A percentile compares a stretch with the other conserved stretches of the same genome.
Conservation (phyloP, 2,329 filamentous ascomycete genomes). For the Colletotrichum sp. region DNA sequence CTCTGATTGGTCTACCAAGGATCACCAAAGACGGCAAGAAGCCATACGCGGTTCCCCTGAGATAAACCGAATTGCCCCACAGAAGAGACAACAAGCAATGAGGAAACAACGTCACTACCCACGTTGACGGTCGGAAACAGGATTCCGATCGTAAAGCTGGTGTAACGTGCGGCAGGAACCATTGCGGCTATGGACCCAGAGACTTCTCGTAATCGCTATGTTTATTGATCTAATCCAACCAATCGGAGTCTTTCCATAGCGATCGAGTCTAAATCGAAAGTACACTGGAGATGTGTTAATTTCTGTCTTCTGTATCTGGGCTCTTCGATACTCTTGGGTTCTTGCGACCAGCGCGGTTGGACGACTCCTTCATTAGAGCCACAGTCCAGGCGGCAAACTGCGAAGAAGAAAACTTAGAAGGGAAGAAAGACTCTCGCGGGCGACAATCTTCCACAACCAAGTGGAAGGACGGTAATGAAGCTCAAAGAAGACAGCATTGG, state of each 20-base stretch:
- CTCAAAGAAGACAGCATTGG: background rate
- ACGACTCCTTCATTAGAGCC: background rate
- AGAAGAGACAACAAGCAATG: background rate
- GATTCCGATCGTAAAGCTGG: background rate
- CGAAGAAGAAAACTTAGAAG: too few relatives aligned
- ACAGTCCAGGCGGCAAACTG: too few relatives aligned
- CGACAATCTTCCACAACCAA: too few relatives aligned
- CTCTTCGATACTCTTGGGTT: background rate
- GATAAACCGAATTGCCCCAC: background rate
- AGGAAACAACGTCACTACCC: background rate
- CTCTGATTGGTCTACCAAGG: background rate
- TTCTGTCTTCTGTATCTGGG: too few relatives aligned
- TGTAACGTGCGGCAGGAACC: background rate
- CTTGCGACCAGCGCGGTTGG: background rate
- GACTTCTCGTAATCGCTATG: background rate
- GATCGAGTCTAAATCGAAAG: background rate
- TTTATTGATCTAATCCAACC: background rate
- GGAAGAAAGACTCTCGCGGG: too few relatives aligned
- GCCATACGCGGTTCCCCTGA: background rate
- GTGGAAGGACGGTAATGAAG: too few relatives aligned
- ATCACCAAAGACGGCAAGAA: background rate
- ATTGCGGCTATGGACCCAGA: background rate
- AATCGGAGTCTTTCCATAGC: background rate
- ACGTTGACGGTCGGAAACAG: background rate
- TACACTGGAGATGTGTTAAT: background rate